A percentile compares a stretch with the other conserved stretches of the same genome.
phyloP scores from a whole-genome alignment of 208 protist genomes.

The Leptomonas pyrrhocoris region DNA sequence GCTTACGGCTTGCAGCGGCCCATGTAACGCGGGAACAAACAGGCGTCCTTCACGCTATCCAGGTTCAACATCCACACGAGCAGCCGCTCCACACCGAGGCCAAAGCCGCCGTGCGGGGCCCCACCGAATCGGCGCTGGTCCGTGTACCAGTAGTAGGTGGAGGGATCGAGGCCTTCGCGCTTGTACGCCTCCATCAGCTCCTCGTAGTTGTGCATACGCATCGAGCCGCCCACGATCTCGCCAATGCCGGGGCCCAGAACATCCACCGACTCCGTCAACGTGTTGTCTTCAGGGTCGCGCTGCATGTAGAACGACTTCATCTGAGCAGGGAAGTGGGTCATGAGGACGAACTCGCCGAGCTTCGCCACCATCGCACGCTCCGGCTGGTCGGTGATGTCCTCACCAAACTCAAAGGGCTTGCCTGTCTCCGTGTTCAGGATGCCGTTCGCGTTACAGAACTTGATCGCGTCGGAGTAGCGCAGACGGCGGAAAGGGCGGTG shows the following conservation, averaged over 20 bases:
- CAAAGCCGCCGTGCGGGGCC: slow-evolving; percentile 98
- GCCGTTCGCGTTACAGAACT: slow-evolving; percentile 94
- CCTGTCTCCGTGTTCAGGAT: slow-evolving; percentile 94
- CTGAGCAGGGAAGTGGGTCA: slow-evolving; percentile 96
- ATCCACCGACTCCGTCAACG: slow-evolving; percentile 95
- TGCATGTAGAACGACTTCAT: slow-evolving; percentile 99
- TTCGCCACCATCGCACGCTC: slow-evolving; percentile 98
- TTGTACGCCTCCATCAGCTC: slow-evolving; percentile 94
- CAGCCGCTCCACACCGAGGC: slow-evolving; percentile 97
- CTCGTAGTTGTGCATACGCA: slow-evolving; percentile 96
- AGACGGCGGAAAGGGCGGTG: slow-evolving; percentile 96
- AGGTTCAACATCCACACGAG: slow-evolving; percentile 96
- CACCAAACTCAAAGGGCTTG: slow-evolving; percentile 92
- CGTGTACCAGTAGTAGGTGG: slow-evolving; percentile 98
- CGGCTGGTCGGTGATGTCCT: slow-evolving; percentile 98
- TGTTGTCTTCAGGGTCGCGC: slow-evolving; percentile 76
- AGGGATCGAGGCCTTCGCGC: slow-evolving; percentile 94
- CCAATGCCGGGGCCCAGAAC: slow-evolving; percentile 98
- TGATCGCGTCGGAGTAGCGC: slow-evolving; percentile 96
- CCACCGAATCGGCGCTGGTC: slow-evolving; percentile 98
- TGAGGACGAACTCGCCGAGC: slow-evolving; percentile 96
- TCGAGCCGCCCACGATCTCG: slow-evolving; percentile 98
- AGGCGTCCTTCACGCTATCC: slow-evolving; percentile 97
- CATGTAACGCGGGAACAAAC: slow-evolving; percentile 96
- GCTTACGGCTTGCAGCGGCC: slow-evolving; percentile 95